A percentile compares a stretch with the other conserved stretches of the same genome.
Conservation (phyloP, 139 green algal genomes). For the Dunaliella primolecta region DNA sequence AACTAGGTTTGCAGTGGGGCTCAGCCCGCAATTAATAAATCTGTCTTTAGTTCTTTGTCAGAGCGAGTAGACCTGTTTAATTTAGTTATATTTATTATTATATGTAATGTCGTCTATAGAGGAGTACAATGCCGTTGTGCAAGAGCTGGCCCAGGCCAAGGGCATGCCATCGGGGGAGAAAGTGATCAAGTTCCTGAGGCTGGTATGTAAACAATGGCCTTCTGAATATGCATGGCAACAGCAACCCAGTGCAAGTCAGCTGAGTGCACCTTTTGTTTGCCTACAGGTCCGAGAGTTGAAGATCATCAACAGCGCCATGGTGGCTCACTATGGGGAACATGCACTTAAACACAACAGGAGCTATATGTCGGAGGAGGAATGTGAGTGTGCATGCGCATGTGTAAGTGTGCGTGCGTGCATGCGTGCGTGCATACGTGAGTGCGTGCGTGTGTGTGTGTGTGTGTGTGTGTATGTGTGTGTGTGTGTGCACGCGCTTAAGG, state of each 20-base stretch:
- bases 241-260: too few relatives aligned
- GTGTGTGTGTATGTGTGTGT: too few relatives aligned
- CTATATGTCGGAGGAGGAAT: constrained; percentile 47
- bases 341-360: constrained; percentile 47
- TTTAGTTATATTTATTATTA: background rate
- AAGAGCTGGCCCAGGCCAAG: background rate
- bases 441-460: too few relatives aligned
- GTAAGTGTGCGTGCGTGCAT: background rate
- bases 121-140: background rate
- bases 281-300: constrained; percentile 47
- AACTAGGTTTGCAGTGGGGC: background rate
- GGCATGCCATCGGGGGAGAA: background rate
- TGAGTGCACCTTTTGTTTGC: background rate
- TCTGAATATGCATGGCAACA: too few relatives aligned
- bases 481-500: too few relatives aligned
- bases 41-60: background rate
- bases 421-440: background rate
- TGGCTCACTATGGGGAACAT: constrained; percentile 55
- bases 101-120: background rate
- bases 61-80: background rate
- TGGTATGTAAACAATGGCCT: too few relatives aligned
- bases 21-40: background rate
- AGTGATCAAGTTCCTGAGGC: background rate
- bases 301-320: constrained; percentile 50
- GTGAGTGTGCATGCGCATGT: constrained; percentile 21